Percentiles rank a stretch among this genome's conserved stretches.
Evolutionary conservation across 495 filamentous ascomycete genomes (phyloP).

Genomic region (Podospora appendiculata): DNA sequence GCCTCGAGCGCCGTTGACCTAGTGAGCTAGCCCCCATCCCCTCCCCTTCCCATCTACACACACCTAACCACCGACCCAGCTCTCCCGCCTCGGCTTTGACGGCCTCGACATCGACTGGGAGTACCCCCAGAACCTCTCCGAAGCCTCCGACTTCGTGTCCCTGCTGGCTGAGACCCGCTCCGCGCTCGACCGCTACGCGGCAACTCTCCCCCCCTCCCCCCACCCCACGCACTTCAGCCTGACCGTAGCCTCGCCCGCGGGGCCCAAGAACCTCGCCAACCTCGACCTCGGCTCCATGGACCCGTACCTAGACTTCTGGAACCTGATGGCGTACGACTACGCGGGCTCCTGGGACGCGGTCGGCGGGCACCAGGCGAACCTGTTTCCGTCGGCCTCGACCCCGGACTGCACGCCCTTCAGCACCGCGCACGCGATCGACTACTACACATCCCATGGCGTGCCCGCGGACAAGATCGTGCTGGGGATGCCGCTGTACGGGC

Average conservation of each 20-base stretch:
- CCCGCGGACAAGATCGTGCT: slow-evolving; percentile 64
- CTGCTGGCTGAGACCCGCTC: slow-evolving; percentile 59
- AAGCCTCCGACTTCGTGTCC: slow-evolving; percentile 70
- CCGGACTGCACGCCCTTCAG: slow-evolving; percentile 65
- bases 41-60: background rate
- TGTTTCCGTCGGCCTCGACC: slow-evolving; percentile 50
- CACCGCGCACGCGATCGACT: slow-evolving; percentile 56
- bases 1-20: slow-evolving; percentile 60
- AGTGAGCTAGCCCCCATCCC: slow-evolving; percentile 5
- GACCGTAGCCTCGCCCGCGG: slow-evolving; percentile 65
- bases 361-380: slow-evolving; percentile 77
- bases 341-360: slow-evolving; percentile 67
- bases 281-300: slow-evolving; percentile 72
- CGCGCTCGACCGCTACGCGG: slow-evolving; percentile 53
- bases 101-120: slow-evolving; percentile 58
- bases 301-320: slow-evolving; percentile 82
- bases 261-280: slow-evolving; percentile 66
- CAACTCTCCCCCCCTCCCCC: slow-evolving; percentile 33
- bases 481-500: slow-evolving; percentile 89
- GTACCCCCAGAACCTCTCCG: slow-evolving; percentile 45
- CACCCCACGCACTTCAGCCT: slow-evolving; percentile 56
- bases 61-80: slow-evolving; percentile 1
- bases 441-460: slow-evolving; percentile 63
- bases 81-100: slow-evolving; percentile 57
- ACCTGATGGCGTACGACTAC: slow-evolving; percentile 83